phyloP scores from a whole-genome alignment of 2,329 filamentous ascomycete genomes.

The Periconia sp. region DNA sequence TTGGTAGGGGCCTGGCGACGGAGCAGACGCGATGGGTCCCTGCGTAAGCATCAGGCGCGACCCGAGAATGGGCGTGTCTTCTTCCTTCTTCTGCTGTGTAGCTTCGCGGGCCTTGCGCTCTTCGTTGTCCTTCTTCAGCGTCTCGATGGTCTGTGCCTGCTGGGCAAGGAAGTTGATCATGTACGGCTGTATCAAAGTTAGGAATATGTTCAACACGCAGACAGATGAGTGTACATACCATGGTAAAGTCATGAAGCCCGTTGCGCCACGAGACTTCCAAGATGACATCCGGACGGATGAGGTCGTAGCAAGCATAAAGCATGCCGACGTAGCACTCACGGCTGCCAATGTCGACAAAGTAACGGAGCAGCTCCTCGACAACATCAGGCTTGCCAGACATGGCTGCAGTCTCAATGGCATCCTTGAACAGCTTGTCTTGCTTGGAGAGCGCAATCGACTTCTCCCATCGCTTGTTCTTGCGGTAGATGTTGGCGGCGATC shows the following conservation, averaged over 20 bases:
- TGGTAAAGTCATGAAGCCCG: slow-evolving; percentile 93
- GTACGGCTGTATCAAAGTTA: slow-evolving; percentile 66
- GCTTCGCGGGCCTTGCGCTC: slow-evolving; percentile 77
- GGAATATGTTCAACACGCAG: slow-evolving; percentile 2
- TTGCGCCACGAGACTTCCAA: slow-evolving; percentile 98
- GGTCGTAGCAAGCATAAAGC: slow-evolving; percentile 97
- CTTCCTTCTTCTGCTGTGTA: slow-evolving; percentile 86
- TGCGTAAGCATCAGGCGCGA: slow-evolving; percentile 95
- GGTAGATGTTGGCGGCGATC: slow-evolving; percentile 97
- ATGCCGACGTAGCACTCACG: slow-evolving; percentile 99
- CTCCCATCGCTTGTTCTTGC: slow-evolving; percentile 99
- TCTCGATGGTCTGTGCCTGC: slow-evolving; percentile 83
- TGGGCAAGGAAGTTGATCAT: slow-evolving; percentile 98
- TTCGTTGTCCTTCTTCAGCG: slow-evolving; percentile 94
- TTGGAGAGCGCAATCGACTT: slow-evolving; percentile 98
- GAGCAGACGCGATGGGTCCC: slow-evolving; percentile 67
- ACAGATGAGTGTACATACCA: slow-evolving; percentile 57
- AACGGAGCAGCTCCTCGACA: slow-evolving; percentile 93
- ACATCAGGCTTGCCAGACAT: slow-evolving; percentile 89
- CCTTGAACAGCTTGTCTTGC: slow-evolving; percentile 99
- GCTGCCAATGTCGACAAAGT: slow-evolving; percentile 99
- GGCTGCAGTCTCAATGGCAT: slow-evolving; percentile 96
- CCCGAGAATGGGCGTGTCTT: slow-evolving; percentile 91
- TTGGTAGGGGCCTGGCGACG: slow-evolving; percentile 72
- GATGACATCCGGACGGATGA: slow-evolving; percentile 90